Percentiles rank a stretch among this genome's conserved stretches.
Conservation (phyloP, 176 grass and related monocot species). For the Carex parvula region DNA sequence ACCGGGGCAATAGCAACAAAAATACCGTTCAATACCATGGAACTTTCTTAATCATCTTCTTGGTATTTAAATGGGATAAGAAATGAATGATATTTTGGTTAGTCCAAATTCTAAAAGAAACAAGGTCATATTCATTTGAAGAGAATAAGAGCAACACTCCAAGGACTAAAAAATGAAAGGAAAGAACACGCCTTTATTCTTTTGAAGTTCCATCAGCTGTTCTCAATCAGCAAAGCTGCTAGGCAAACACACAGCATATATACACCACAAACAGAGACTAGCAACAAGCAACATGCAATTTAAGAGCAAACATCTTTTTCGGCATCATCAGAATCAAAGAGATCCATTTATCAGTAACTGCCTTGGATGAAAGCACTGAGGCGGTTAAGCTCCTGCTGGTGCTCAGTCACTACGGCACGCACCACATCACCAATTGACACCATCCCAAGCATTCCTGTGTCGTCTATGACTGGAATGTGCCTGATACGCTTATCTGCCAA, state of each 20-base stretch:
- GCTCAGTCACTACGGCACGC: constrained; percentile 76
- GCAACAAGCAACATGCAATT: not conserved
- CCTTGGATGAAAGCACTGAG: constrained; percentile 93
- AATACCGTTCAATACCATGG: not conserved
- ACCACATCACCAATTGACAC: constrained; percentile 97
- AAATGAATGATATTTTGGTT: not conserved
- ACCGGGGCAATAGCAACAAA: not conserved
- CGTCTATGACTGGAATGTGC: constrained; percentile 87
- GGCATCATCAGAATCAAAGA: constrained; percentile 26
- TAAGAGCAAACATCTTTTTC: constrained; percentile 16
- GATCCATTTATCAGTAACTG: constrained; percentile 52
- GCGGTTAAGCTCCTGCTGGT: constrained; percentile 83
- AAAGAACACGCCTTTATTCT: not conserved
- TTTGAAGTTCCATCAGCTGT: not conserved
- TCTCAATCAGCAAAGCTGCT: constrained; percentile 15
- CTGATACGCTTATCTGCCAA: constrained; percentile 75
- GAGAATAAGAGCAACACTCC: not conserved
- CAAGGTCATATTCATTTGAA: not conserved
- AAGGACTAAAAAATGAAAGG: not conserved
- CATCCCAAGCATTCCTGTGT: constrained; percentile 75
- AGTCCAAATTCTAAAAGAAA: not conserved
- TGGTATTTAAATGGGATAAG: not conserved
- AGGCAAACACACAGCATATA: not conserved
- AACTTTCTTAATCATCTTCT: too few relatives aligned
- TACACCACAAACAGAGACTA: not conserved